Base-by-base conservation (phyloP, 306 rosid genomes). In the Prunus dulcis region DNA sequence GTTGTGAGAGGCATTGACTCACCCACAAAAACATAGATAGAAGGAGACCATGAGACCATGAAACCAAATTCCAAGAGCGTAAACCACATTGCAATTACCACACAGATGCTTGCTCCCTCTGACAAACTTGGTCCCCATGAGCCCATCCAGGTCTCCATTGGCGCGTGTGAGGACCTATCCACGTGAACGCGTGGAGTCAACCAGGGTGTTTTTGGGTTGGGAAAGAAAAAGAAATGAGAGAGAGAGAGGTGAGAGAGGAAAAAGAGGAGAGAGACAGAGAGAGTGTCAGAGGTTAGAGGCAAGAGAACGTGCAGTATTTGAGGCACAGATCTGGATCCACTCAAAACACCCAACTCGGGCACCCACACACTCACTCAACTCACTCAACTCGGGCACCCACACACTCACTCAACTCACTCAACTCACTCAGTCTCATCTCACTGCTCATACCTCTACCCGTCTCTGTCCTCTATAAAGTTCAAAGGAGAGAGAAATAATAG, bases 271-370 rank as follows among this genome's bases (percentile, higher is more conserved):
- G 67, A 71, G 76, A 12, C 2, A 30, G n/a, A 18, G 11, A 18
- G 72, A 50, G 76, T 84, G 90, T 89, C 90, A 85, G 91, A 85
- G 83, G 56, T 51, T 81, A 20, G 86, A 80, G 88, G 83, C 78
- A 82, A 79, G 88, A 78, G 91, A 88, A 86, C 89, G 89, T 86
- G 91, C 89, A 81, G 52, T 69, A 79, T 88, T 90, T 87, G 86
- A 81, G 80, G 77, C 88, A 61, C 82, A 84, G 90, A 91, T 91
- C 92, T 86, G 87, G 81, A 91, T 87, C 88, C 92, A 38, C 85
- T 81, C 84, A 78, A 80, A 70, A 32, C 82, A 78, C 85, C 75
- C 60, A 32, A 71, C 81, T 34, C 28, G 66, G 64, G 14, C 20
- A 74, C 45, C 62, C 53, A 56, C 70, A 56, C 68, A 67, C 67